phyloP scores from a whole-genome alignment of 257 asterid genomes.

The Anisodus tanguticus region DNA sequence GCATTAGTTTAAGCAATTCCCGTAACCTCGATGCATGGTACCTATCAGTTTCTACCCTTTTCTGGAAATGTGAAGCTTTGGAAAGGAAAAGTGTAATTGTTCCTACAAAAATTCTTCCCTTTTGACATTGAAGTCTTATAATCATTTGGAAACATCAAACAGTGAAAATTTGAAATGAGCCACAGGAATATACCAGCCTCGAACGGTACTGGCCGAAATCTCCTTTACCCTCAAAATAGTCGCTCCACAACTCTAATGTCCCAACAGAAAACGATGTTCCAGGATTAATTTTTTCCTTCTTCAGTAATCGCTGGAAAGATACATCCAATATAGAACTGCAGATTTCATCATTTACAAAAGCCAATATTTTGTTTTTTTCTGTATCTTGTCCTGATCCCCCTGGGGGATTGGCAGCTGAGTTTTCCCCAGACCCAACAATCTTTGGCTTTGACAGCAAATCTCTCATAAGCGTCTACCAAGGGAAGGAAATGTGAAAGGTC shows the following conservation, averaged over 20 bases:
- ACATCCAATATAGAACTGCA: constrained; percentile 67
- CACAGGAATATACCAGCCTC: constrained; percentile 67
- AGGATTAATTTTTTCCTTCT: constrained; percentile 72
- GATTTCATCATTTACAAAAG: constrained; percentile 70
- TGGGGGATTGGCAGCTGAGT: constrained; percentile 45
- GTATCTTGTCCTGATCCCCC: constrained; percentile 49
- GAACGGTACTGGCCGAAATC: constrained; percentile 89
- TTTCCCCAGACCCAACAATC: constrained; percentile 47
- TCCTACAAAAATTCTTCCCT: neutral
- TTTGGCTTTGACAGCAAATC: constrained; percentile 78
- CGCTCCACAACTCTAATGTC: constrained; percentile 82
- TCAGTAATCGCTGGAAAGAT: constrained; percentile 79
- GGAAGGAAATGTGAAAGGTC: constrained; percentile 36
- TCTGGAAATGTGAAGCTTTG: neutral
- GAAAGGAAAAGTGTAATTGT: neutral
- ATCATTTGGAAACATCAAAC: constrained; percentile 15
- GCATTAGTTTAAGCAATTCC: neutral
- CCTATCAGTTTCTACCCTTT: neutral
- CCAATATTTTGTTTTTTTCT: constrained; percentile 61
- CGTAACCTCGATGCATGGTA: neutral
- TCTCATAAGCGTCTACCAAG: constrained; percentile 77
- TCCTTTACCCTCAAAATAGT: constrained; percentile 82
- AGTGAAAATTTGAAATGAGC: constrained; percentile 1
- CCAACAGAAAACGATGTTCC: constrained; percentile 52
- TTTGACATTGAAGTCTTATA: neutral